These are phyloP conservation scores for Podila epicladia DNA, from an alignment of 192 early-diverging fungal genomes.

Conservation along the genomic window DNA sequence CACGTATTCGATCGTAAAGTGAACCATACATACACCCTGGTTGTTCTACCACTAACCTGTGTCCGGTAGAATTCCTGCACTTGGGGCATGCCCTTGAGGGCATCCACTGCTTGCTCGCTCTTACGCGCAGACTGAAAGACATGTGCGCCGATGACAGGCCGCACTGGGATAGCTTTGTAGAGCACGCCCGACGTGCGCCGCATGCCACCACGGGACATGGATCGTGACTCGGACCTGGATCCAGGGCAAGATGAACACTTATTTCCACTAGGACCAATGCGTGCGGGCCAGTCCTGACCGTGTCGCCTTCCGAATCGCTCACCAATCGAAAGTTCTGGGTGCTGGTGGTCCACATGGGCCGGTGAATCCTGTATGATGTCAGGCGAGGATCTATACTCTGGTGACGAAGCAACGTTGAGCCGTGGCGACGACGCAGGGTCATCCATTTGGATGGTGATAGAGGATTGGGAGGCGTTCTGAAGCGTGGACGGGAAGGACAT, in stretches of 20 bases:
- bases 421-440: too few relatives aligned
- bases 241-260: conserved; percentile 12
- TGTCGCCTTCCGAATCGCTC: conserved; percentile 42
- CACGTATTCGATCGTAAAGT: not conserved
- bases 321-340: conserved; percentile 25
- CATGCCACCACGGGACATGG: conserved; percentile 13
- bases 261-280: not conserved
- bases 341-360: conserved; percentile 2
- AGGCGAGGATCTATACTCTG: too few relatives aligned
- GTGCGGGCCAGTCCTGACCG: conserved; percentile 38
- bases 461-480: too few relatives aligned
- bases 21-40: not conserved
- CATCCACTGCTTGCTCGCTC: conserved; percentile 16
- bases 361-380: too few relatives aligned
- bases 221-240: conserved; percentile 12
- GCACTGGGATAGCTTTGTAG: conserved; percentile 18
- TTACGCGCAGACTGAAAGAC: conserved; percentile 29
- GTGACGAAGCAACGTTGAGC: too few relatives aligned
- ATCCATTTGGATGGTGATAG: too few relatives aligned
- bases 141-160: conserved; percentile 11
- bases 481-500: too few relatives aligned
- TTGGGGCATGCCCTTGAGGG: conserved; percentile 8
- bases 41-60: conserved; percentile 1
- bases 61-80: conserved; percentile 35
- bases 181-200: conserved; percentile 9